A percentile compares a stretch with the other conserved stretches of the same genome.
Conservation (phyloP, 768 basidiomycete species). For the Leucocoprinus birnbaumii region DNA sequence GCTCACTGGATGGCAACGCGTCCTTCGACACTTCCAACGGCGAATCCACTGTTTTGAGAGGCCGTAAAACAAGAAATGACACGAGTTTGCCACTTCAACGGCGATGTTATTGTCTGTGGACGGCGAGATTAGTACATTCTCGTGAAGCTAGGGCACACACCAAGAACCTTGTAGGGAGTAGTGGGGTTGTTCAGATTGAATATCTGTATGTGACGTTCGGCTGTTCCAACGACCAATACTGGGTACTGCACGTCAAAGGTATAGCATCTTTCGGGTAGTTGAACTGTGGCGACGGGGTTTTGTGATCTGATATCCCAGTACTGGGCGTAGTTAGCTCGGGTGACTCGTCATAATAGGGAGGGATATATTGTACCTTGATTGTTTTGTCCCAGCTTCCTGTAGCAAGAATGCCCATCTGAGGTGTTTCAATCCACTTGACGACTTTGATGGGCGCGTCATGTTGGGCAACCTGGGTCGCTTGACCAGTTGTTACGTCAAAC, state of each 20-base stretch:
- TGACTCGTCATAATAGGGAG: neutral
- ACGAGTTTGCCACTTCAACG: constrained; percentile 92
- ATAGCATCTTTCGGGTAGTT: constrained; percentile 90
- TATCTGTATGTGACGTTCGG: constrained; percentile 89
- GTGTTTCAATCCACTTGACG: constrained; percentile 78
- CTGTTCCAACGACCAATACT: constrained; percentile 89
- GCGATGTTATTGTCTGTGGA: constrained; percentile 73
- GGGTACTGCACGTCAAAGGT: constrained; percentile 80
- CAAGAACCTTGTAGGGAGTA: constrained; percentile 65
- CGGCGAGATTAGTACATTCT: neutral
- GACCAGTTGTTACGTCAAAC: constrained; percentile 86
- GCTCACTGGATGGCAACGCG: constrained; percentile 94
- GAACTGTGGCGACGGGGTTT: constrained; percentile 74
- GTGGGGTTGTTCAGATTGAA: constrained; percentile 84
- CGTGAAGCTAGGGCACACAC: constrained; percentile 12
- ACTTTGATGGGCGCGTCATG: constrained; percentile 89
- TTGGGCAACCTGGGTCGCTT: constrained; percentile 78
- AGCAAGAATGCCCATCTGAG: constrained; percentile 71
- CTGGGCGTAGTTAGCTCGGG: constrained; percentile 32
- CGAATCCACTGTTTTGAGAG: constrained; percentile 65
- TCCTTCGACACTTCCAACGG: constrained; percentile 85
- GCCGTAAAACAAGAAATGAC: constrained; percentile 82
- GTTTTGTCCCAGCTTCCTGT: constrained; percentile 99
- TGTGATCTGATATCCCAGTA: constrained; percentile 89
- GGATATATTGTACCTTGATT: constrained; percentile 61